Percentiles rank a stretch among this genome's conserved stretches.
Conservation (phyloP, 2,329 filamentous ascomycete species). For the Tricladium varicosporioides region DNA sequence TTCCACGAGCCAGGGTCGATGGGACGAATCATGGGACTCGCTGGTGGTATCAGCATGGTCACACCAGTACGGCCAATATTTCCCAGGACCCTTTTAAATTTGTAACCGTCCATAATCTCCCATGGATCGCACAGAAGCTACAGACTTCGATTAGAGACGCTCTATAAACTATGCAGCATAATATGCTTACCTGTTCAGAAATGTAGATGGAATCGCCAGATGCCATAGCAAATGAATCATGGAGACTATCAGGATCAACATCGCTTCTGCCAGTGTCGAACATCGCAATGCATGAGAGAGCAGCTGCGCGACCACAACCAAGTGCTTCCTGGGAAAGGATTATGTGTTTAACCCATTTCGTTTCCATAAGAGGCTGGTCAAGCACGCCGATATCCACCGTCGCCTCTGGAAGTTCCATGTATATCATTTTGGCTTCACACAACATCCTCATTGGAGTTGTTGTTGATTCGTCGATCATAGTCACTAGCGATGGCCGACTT, state of each 20-base stretch:
- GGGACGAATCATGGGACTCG: neutral
- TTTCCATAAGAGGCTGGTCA: too few species aligned
- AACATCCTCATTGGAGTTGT: too few species aligned
- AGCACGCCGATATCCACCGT: too few species aligned
- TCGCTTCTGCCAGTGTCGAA: neutral
- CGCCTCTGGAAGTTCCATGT: too few species aligned
- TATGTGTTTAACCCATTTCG: too few species aligned
- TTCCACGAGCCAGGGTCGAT: neutral
- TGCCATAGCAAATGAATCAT: neutral
- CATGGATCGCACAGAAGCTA: neutral
- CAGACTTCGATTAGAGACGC: neutral
- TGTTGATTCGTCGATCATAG: too few species aligned
- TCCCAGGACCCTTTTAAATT: neutral
- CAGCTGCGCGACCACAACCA: neutral
- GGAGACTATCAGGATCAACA: neutral
- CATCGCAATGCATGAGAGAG: neutral
- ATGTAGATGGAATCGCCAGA: constrained; percentile 1
- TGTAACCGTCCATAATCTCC: neutral
- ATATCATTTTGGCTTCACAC: too few species aligned
- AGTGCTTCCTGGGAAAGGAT: too few species aligned
- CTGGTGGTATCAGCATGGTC: constrained; percentile 1
- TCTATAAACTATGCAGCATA: too few species aligned
- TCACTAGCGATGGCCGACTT: too few species aligned
- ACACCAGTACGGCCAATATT: constrained; percentile 7
- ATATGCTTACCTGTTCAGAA: neutral